Evolutionary conservation across 2,329 filamentous ascomycete genomes (phyloP).

Genomic region (Didymella arachidicola): DNA sequence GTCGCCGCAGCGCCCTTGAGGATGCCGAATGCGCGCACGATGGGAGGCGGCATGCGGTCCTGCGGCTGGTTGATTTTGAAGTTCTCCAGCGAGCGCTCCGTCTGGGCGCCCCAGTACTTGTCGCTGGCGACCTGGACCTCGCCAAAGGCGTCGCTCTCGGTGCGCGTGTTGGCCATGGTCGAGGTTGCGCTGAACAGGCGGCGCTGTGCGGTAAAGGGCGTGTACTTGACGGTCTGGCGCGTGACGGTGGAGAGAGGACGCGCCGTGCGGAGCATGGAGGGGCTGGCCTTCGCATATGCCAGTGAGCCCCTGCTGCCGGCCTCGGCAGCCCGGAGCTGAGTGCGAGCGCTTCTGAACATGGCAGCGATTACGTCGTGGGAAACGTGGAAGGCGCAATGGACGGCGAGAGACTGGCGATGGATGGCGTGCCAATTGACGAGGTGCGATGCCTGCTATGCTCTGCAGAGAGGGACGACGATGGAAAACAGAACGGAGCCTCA

Average conservation of each 20-base stretch:
- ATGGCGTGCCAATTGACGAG: slow-evolving; percentile 20
- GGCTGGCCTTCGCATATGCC: slow-evolving; percentile 47
- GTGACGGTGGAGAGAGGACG: slow-evolving; percentile 41
- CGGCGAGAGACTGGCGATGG: slow-evolving; percentile 6
- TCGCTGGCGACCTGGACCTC: slow-evolving; percentile 89
- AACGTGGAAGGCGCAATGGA: slow-evolving; percentile 4
- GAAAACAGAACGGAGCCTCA: slow-evolving; percentile 16
- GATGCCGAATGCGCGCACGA: slow-evolving; percentile 93
- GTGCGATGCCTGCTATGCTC: slow-evolving; percentile 14
- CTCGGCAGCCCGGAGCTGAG: slow-evolving; percentile 47
- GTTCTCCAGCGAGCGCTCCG: slow-evolving; percentile 93
- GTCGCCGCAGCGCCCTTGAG: slow-evolving; percentile 95
- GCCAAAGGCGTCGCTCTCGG: slow-evolving; percentile 97
- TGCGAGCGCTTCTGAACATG: slow-evolving; percentile 48
- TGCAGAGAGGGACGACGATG: slow-evolving; percentile 5
- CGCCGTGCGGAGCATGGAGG: slow-evolving; percentile 38
- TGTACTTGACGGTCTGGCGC: slow-evolving; percentile 28
- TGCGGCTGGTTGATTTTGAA: slow-evolving; percentile 99
- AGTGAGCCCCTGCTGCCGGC: slow-evolving; percentile 42
- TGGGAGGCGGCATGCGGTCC: slow-evolving; percentile 94
- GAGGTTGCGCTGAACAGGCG: slow-evolving; percentile 45
- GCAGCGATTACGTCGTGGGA: slow-evolving; percentile 21
- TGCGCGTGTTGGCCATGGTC: slow-evolving; percentile 66
- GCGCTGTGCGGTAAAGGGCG: slow-evolving; percentile 32
- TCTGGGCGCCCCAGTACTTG: slow-evolving; percentile 99